These are phyloP conservation scores for Rubroshorea leprosula DNA, from an alignment of 345 rosid species.

Conservation along the genomic window DNA sequence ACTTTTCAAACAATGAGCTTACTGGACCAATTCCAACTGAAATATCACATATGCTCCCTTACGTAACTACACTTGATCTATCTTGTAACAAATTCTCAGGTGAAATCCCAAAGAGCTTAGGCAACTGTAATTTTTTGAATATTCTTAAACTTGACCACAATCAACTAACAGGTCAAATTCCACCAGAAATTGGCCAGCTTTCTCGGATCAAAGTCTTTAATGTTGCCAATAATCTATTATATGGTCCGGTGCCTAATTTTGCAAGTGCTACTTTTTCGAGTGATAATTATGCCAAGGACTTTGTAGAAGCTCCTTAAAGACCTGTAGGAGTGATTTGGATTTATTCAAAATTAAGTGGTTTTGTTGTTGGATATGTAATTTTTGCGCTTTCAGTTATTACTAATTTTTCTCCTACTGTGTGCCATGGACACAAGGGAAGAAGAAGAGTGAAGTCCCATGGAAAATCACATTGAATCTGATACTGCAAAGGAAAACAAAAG, in stretches of 20 bases:
- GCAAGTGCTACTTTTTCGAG: not conserved
- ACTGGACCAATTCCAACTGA: constrained; percentile 19
- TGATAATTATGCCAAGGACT: constrained; percentile 15
- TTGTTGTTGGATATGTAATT: constrained; percentile 6
- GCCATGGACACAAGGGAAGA: not conserved
- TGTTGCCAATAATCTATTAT: too few relatives aligned
- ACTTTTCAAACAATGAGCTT: constrained; percentile 21
- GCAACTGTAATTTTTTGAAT: too few relatives aligned
- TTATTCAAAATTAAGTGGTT: constrained; percentile 12
- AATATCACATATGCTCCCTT: not conserved
- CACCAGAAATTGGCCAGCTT: too few relatives aligned
- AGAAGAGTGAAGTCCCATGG: not conserved
- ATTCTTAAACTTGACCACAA: too few relatives aligned
- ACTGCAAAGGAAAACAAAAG: not conserved
- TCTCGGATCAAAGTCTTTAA: too few relatives aligned
- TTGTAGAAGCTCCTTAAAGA: constrained; percentile 22
- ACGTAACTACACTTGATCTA: too few relatives aligned
- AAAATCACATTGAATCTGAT: not conserved
- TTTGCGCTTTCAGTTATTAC: not conserved
- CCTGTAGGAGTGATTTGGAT: not conserved
- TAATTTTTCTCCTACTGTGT: constrained; percentile 2
- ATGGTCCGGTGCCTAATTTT: too few relatives aligned
- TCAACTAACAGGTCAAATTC: too few relatives aligned
- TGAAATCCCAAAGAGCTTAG: too few relatives aligned
- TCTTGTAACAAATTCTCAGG: too few relatives aligned